Evolutionary conservation across 129 eudicot species (phyloP), one percentile per base, ranked within the genome.

Genomic region (Dittrichia graveolens): DNA sequence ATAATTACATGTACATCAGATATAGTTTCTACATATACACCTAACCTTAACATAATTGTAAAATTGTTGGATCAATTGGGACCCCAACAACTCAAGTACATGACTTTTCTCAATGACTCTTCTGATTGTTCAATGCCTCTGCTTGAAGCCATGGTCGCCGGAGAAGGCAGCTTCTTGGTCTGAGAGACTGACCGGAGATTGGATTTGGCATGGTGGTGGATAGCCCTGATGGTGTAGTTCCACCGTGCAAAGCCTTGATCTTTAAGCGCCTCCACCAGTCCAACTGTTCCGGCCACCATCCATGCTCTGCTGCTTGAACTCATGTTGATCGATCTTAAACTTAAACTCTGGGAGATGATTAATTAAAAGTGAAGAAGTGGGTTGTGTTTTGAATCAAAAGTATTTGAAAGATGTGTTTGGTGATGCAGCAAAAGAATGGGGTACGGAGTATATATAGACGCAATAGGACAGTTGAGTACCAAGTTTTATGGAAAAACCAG

Each of bases 211-310:
- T 82, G 80, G 8, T 82, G 86, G 34, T 84, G 89, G 2, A 84
- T 6, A 13, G 79, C 40, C 54, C 84, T 74, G 13, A 84, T 56
- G 67, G 93, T 71, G 71, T 82, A 66, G 52, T 87, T 87, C 93
- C 93, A 87, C 39, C 87, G 79, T 45, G 85, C 77, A 52, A 84
- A 79, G 2, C 87, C 90, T 42, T 86, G 91, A 71, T 86, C 91
- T 59, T 83, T 86, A 5, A 86, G 55, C 13, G 87, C 93, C 58
- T 82, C 84, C 31, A 78, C 86, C 43, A 78, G 39, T 44, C 89
- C 89, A 3, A 81, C 74, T 48, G 71, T 81, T 39, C 67, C 86
- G 3, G 85, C 89, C 54, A 75, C 82, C 18, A 78, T 74, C 83
- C 81, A 84, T 12, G 76, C 77, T 15, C 72, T 78, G 60, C 81